These are phyloP conservation scores for Neodidymelliopsis sp. DNA, from an alignment of 2,329 filamentous ascomycete genomes.

Conservation along the genomic window DNA sequence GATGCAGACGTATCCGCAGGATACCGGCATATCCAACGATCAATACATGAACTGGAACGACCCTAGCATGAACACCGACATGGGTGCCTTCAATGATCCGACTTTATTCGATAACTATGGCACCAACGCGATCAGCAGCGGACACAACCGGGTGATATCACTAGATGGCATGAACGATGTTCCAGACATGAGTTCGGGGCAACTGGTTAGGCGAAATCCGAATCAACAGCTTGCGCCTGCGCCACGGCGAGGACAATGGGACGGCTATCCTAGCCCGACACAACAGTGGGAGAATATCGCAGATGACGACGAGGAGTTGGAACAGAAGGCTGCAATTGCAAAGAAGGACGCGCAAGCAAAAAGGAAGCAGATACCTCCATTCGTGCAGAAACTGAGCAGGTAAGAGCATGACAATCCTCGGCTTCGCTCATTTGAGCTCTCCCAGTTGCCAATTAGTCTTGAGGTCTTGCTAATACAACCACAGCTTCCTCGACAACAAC, in stretches of 20 bases:
- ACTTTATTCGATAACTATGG: constrained; percentile 45
- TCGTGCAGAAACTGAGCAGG: constrained; percentile 98
- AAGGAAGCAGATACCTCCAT: constrained; percentile 94
- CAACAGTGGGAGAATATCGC: constrained; percentile 61
- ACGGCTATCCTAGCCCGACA: constrained; percentile 51
- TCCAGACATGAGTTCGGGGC: constrained; percentile 44
- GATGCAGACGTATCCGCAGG: constrained; percentile 58
- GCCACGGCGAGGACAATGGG: constrained; percentile 50
- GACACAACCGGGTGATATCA: constrained; percentile 43
- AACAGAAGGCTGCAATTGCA: constrained; percentile 79
- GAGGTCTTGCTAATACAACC: constrained; percentile 23
- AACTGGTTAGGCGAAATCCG: constrained; percentile 55
- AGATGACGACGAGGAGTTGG: constrained; percentile 79
- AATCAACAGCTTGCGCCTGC: constrained; percentile 56
- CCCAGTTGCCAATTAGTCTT: not conserved
- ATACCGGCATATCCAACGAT: constrained; percentile 48
- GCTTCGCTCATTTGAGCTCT: constrained; percentile 4
- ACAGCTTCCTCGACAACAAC: constrained; percentile 88
- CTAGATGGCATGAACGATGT: constrained; percentile 40
- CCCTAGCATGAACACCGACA: constrained; percentile 29
- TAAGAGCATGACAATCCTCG: constrained; percentile 54
- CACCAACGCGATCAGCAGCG: constrained; percentile 21
- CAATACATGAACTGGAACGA: constrained; percentile 49
- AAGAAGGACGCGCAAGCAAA: constrained; percentile 90
- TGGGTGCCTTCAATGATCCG: constrained; percentile 47